Evolutionary conservation across 2,329 filamentous ascomycete species (phyloP).

Genomic region (Escovopsis weberi): DNA sequence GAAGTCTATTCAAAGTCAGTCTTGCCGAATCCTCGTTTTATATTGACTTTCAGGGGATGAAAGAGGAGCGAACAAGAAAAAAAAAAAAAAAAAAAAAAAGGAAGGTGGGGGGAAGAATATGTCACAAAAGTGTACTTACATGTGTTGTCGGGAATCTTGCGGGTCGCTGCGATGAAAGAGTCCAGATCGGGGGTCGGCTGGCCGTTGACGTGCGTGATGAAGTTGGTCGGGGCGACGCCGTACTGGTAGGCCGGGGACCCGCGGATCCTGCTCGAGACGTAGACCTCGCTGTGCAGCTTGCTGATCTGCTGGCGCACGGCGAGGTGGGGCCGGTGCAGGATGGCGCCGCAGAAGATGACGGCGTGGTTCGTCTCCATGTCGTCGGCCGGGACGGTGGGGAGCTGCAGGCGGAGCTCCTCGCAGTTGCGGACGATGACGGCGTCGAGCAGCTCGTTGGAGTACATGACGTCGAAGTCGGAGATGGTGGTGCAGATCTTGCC

Average conservation of each 20-base stretch:
- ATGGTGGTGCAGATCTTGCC: constrained; percentile 86
- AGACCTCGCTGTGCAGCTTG: constrained; percentile 91
- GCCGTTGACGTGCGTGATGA: constrained; percentile 92
- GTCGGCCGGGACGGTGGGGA: constrained; percentile 76
- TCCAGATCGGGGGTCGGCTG: constrained; percentile 70
- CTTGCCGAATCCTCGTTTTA: background rate
- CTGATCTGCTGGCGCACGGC: constrained; percentile 95
- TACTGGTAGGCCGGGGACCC: constrained; percentile 82
- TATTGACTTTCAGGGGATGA: background rate
- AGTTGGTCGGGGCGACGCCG: constrained; percentile 88
- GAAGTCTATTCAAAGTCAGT: constrained; percentile 50
- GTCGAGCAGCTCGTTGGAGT: constrained; percentile 69
- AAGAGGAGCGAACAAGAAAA: background rate
- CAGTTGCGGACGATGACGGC: constrained; percentile 79
- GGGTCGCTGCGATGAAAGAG: constrained; percentile 65
- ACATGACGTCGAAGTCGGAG: constrained; percentile 91
- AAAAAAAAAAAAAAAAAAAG: background rate
- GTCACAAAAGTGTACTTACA: constrained; percentile 37
- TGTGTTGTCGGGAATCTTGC: constrained; percentile 86
- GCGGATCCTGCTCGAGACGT: constrained; percentile 74
- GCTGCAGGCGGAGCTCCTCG: constrained; percentile 58
- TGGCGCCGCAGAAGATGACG: constrained; percentile 87
- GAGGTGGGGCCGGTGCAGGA: constrained; percentile 86
- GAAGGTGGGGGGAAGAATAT: background rate
- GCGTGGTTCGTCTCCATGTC: constrained; percentile 87